A percentile compares a stretch with the other conserved stretches of the same genome.
Evolutionary conservation across 441 rosid species (phyloP).

Genomic region (Gossypium davidsonii): DNA sequence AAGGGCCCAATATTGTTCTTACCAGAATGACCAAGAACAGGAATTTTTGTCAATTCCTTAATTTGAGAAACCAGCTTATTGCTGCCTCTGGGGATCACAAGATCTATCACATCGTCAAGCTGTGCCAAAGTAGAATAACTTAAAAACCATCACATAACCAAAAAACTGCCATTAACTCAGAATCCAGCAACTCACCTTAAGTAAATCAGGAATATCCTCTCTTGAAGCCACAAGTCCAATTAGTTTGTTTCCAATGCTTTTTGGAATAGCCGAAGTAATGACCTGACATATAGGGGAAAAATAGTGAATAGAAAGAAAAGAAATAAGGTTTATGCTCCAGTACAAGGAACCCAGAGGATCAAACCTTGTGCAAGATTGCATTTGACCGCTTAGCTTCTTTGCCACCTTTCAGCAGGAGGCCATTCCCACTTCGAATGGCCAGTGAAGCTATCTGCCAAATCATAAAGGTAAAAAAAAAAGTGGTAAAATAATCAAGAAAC

Average conservation of each 20-base stretch:
- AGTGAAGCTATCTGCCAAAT: slow-evolving; percentile 32
- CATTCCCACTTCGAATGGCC: slow-evolving; percentile 75
- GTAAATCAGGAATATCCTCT: slow-evolving; percentile 38
- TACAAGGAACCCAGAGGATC: not conserved
- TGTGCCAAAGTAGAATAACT: slow-evolving; percentile 21
- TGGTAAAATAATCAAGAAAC: slow-evolving; percentile 1
- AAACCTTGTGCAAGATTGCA: slow-evolving; percentile 62
- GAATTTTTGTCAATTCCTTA: slow-evolving; percentile 67
- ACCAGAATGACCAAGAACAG: slow-evolving; percentile 83
- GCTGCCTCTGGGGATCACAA: slow-evolving; percentile 81
- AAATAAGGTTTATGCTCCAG: not conserved
- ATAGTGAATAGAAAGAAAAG: not conserved
- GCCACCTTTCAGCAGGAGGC: slow-evolving; percentile 86
- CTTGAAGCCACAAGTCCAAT: slow-evolving; percentile 38
- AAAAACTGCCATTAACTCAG: not conserved
- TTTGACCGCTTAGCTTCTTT: slow-evolving; percentile 91
- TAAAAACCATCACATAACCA: not conserved
- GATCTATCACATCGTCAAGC: slow-evolving; percentile 83
- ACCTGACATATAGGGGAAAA: slow-evolving; percentile 12
- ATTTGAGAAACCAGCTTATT: slow-evolving; percentile 64
- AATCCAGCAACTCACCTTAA: slow-evolving; percentile 24
- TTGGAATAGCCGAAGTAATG: slow-evolving; percentile 33
- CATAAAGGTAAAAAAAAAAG: not conserved
- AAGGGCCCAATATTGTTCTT: slow-evolving; percentile 17
- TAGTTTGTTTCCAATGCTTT: slow-evolving; percentile 26